Base-by-base conservation (phyloP, 768 basidiomycete genomes). In the Hypholoma fasciculare region DNA sequence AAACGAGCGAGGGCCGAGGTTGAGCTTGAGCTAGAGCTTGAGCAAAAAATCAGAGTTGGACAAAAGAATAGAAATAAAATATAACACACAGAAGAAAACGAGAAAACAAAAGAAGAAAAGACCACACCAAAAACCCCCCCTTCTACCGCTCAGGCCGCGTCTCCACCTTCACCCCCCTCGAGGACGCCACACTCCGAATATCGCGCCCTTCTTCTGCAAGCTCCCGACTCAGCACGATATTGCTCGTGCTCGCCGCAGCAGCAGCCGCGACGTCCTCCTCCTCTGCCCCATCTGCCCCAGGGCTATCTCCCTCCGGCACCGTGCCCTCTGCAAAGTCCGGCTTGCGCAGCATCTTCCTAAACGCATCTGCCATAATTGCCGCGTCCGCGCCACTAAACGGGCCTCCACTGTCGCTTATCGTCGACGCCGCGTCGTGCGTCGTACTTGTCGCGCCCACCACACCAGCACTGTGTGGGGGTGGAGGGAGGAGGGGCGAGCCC, bases 341-440 rank as follows among this genome's bases (percentile, higher is more conserved):
- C 70, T 94, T 94, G 70, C 94, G 82, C 67, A 96, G 76, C 62
- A 90, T 90, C 70, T 89, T 86, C 66, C 94, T 80, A 75, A 96
- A 96, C 6, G 94, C 94, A 75, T 93, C 88, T 40, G 94, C 93
- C 86, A 96, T 92, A 69, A 94, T 90, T 39, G 91, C 92, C 53
- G 94, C 94, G 72, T 96, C 94, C 19, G 89, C 87, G 17, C 85
- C 87, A 46, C 87, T 88, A 73, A 95, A 89, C 9, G 86, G 88
- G 11, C 83, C 90, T 43, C 84, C 76, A 54, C 87, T 86, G 53
- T 85, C 83, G 48, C 88, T 89, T 48, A 86, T 83, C 7, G 85
- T 86, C 48, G 91, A 92, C 49, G 85, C 89, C 14, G 86, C 90
- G 67, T 92, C 91, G 58, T 84, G 83, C 71, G 74, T 36, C 61